Evolutionary conservation across 2,329 filamentous ascomycete species (phyloP), one percentile per base, ranked within the genome.

Genomic region (Colletotrichum spinosum): DNA sequence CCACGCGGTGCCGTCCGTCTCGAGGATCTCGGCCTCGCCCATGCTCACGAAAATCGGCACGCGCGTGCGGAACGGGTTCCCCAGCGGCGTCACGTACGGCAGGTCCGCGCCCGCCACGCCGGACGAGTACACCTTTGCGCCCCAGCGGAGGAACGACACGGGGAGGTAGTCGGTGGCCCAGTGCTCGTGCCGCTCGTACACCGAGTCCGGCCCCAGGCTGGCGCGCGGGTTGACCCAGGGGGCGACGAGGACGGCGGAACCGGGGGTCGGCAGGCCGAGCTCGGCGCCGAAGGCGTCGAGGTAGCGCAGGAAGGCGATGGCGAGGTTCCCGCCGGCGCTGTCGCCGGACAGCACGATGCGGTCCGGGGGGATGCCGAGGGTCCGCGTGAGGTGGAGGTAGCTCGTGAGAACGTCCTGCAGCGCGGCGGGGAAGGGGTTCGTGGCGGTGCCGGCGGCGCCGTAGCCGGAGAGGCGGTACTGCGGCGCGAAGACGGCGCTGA

Each of bases 341-440:
- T 77, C 75, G 35, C 75, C 75, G 8, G 73, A 75, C 4, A 77
- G n/a, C 38, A 77, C 66, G 55, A 77, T 72, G 8, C 71, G 70
- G 5, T 55, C 42, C 3, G 72, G 39, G 1, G 74, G 71, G 54
- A 77, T 73, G 2, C 66, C 42, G 45, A 71, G 49, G 4, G 69
- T 67, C 4, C 55, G 63, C 8, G 73, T 35, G 2, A 76, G 70
- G 56, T 71, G 63, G 6, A 72, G 55, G 54, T 76, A 77, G 2
- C 72, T 67, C n/a, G 75, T 75, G 8, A 76, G 39, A 15, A 72
- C 72, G 52, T 76, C 75, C 55, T 76, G 75, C 4, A 77, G 48
- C 3, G 73, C 69, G 3, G 75, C 74, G 8, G 75, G 75, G 58
- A 76, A 77, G 13, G 60, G 56, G 46, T 52, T 34, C 41, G 48